Conservation (phyloP, 2,329 filamentous ascomycete species). For the Mycogone perniciosa region DNA sequence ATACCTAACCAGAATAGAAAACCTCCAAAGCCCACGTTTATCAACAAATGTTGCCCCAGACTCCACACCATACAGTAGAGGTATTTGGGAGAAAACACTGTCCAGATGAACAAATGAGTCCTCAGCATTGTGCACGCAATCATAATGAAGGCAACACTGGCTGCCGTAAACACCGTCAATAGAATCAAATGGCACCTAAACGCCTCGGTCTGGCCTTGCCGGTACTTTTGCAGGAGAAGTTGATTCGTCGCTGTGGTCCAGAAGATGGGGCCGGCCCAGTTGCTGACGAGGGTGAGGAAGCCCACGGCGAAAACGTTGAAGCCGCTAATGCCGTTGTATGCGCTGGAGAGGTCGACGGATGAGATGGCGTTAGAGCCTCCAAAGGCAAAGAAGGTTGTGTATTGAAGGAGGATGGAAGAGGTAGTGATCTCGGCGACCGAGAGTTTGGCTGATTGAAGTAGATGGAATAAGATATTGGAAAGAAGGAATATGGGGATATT, state of each 20-base stretch:
- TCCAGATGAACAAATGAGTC: constrained; percentile 96
- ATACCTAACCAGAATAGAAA: constrained; percentile 49
- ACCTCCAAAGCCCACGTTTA: constrained; percentile 61
- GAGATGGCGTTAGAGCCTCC: constrained; percentile 93
- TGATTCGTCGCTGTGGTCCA: constrained; percentile 66
- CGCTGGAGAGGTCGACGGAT: constrained; percentile 87
- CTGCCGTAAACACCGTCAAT: constrained; percentile 64
- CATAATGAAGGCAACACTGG: constrained; percentile 70
- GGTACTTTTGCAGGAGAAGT: constrained; percentile 42
- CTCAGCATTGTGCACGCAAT: constrained; percentile 75
- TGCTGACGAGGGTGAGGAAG: constrained; percentile 74
- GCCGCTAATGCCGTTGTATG: constrained; percentile 81
- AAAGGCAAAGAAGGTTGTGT: constrained; percentile 80
- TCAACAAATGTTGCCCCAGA: constrained; percentile 68
- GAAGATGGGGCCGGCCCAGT: constrained; percentile 89
- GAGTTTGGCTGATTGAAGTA: constrained; percentile 42
- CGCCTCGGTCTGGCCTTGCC: constrained; percentile 22
- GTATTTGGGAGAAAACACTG: constrained; percentile 95
- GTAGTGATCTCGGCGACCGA: constrained; percentile 55
- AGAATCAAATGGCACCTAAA: constrained; percentile 51
- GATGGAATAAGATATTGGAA: constrained; percentile 54
- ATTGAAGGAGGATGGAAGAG: constrained; percentile 69
- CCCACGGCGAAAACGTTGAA: constrained; percentile 82
- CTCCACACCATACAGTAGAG: constrained; percentile 88
- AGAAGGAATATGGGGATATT: constrained; percentile 83